These are phyloP conservation scores for Lomentospora prolificans DNA, from an alignment of 2,329 filamentous ascomycete genomes.

Conservation along the genomic window DNA sequence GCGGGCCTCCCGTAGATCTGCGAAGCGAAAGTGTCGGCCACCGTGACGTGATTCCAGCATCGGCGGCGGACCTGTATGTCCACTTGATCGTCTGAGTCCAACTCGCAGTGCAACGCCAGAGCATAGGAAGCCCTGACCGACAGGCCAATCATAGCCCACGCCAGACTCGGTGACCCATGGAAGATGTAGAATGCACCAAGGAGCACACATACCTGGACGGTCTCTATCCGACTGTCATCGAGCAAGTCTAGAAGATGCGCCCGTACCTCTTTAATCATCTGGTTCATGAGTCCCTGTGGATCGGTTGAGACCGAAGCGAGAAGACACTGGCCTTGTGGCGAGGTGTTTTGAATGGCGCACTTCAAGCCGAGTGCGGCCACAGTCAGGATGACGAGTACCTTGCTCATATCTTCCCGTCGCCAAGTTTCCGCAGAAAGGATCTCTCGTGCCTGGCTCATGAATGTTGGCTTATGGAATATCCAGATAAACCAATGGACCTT, in stretches of 20 bases:
- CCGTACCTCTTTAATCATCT: constrained; percentile 11
- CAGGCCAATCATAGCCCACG: constrained; percentile 13
- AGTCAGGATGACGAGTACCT: constrained; percentile 10
- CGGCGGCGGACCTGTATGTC: constrained; percentile 18
- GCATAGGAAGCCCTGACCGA: constrained; percentile 13
- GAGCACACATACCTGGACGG: constrained; percentile 11
- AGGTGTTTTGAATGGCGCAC: constrained; percentile 12
- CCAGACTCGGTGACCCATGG: constrained; percentile 12
- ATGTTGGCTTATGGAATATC: constrained; percentile 14
- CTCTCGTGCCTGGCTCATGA: constrained; percentile 10
- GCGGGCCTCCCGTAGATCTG: constrained; percentile 20
- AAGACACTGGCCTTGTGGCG: constrained; percentile 4
- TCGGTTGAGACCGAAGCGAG: constrained; percentile 7
- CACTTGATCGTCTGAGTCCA: constrained; percentile 7
- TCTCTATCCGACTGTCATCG: constrained; percentile 11
- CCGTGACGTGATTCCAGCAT: constrained; percentile 20
- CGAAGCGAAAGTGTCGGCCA: constrained; percentile 19
- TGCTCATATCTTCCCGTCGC: constrained; percentile 10
- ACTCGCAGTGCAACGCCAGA: constrained; percentile 13
- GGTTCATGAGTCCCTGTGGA: constrained; percentile 8
- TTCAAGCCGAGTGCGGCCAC: constrained; percentile 12
- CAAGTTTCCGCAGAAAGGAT: constrained; percentile 8
- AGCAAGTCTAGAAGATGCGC: constrained; percentile 12
- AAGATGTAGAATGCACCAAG: constrained; percentile 12
- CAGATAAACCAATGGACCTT: constrained; percentile 15